Evolutionary conservation across 495 filamentous ascomycete genomes (phyloP).

Genomic region (Penicillium soppii): DNA sequence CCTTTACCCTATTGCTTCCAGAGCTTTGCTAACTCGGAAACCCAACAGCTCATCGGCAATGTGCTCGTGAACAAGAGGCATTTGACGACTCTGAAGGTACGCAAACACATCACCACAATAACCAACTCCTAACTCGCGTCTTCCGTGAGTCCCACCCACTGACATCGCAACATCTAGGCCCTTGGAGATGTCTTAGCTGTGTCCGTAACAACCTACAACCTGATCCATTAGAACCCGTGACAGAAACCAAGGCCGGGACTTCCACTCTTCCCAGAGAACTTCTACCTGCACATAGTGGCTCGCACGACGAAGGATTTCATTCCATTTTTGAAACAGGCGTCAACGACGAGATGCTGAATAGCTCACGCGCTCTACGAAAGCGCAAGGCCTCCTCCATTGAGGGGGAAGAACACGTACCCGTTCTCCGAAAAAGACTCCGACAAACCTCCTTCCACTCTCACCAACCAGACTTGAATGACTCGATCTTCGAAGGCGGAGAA

Average conservation of each 20-base stretch:
- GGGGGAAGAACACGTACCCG: constrained; percentile 48
- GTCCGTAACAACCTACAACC: constrained; percentile 63
- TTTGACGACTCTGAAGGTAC: constrained; percentile 68
- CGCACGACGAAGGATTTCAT: constrained; percentile 73
- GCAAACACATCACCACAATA: neutral
- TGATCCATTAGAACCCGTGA: constrained; percentile 37
- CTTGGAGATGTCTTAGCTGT: constrained; percentile 82
- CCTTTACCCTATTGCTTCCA: constrained; percentile 23
- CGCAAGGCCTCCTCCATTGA: constrained; percentile 67
- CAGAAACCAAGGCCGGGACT: constrained; percentile 41
- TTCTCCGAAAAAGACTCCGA: constrained; percentile 46
- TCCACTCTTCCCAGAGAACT: constrained; percentile 69
- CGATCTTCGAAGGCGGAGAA: constrained; percentile 20
- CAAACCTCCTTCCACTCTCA: constrained; percentile 33
- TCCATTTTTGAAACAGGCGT: constrained; percentile 78
- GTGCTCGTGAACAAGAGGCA: constrained; percentile 76
- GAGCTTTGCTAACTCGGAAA: constrained; percentile 36
- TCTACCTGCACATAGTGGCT: constrained; percentile 67
- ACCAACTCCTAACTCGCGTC: neutral
- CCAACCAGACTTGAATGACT: constrained; percentile 16
- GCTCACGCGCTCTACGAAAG: constrained; percentile 82
- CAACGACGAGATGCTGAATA: constrained; percentile 80
- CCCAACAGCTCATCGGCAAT: constrained; percentile 79
- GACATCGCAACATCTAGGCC: constrained; percentile 38
- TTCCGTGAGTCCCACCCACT: constrained; percentile 15